Percentiles rank a stretch among this genome's conserved stretches.
phyloP scores from a whole-genome alignment of 352 stramenopile species.

The Albugo laibachii region DNA sequence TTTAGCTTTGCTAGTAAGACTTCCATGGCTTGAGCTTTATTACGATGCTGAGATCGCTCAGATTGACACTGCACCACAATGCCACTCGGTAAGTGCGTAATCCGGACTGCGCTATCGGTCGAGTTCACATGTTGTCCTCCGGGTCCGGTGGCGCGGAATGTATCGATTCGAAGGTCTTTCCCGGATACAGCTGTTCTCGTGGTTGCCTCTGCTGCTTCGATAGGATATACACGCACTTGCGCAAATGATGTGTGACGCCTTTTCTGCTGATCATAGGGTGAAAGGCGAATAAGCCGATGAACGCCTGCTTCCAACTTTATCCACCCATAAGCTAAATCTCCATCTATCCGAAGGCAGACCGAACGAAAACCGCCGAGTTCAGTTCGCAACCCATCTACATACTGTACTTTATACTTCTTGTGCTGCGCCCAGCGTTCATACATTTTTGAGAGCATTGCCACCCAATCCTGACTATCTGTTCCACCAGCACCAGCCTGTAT shows the following conservation, averaged over 20 bases:
- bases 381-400: constrained; percentile 74
- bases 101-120: constrained; percentile 90
- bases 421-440: constrained; percentile 64
- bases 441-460: constrained; percentile 89
- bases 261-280: constrained; percentile 87
- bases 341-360: constrained; percentile 31
- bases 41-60: constrained; percentile 86
- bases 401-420: constrained; percentile 40
- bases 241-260: constrained; percentile 92
- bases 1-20: constrained; percentile 56
- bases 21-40: constrained; percentile 85
- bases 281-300: constrained; percentile 88
- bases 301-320: constrained; percentile 88
- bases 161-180: constrained; percentile 87
- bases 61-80: constrained; percentile 88
- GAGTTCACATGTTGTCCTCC: constrained; percentile 96
- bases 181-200: constrained; percentile 28
- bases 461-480: constrained; percentile 93
- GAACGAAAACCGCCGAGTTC: constrained; percentile 54
- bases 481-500: constrained; percentile 76
- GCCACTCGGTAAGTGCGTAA: constrained; percentile 89
- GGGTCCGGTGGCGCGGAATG: constrained; percentile 82
- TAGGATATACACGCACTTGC: constrained; percentile 53
- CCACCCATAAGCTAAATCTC: constrained; percentile 82
- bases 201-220: constrained; percentile 15